Conservation (phyloP, 371 early-diverging fungal genomes). For the Globomyces sp. region DNA sequence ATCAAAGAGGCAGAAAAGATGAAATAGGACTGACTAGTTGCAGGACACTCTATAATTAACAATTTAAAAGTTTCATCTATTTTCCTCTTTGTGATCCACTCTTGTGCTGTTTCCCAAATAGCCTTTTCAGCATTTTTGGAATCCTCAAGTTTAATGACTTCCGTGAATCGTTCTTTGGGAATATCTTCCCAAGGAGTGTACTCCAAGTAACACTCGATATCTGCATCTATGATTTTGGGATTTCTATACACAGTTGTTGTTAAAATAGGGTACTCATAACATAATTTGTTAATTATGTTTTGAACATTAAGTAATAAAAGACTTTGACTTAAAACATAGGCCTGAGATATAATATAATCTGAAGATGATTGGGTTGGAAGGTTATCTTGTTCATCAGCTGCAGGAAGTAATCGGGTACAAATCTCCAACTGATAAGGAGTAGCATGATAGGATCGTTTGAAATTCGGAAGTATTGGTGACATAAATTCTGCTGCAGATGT, state of each 20-base stretch:
- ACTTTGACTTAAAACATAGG: conserved; percentile 20
- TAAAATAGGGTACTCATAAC: conserved; percentile 31
- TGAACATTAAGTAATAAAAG: conserved; percentile 11
- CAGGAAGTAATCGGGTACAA: conserved; percentile 28
- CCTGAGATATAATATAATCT: conserved; percentile 26
- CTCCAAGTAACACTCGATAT: conserved; percentile 46
- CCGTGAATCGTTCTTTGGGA: conserved; percentile 10
- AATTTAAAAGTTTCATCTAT: conserved; percentile 23
- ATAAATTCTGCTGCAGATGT: neutral
- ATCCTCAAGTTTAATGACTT: conserved; percentile 14
- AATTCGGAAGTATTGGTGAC: conserved; percentile 3
- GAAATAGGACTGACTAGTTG: conserved; percentile 16
- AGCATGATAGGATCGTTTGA: conserved; percentile 31
- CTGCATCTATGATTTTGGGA: conserved; percentile 48
- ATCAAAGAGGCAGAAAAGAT: conserved; percentile 27
- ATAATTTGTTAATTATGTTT: conserved; percentile 27
- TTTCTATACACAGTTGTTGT: conserved; percentile 44
- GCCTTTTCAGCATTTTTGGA: conserved; percentile 4
- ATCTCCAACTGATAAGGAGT: conserved; percentile 42
- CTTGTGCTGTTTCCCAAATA: conserved; percentile 12
- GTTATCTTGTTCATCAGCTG: conserved; percentile 27
- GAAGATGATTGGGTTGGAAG: conserved; percentile 18
- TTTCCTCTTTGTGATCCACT: conserved; percentile 18
- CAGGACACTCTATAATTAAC: conserved; percentile 15
- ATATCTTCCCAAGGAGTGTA: conserved; percentile 18